Base-by-base conservation (phyloP, 148 eudicot genomes). In the Rhododendron simsii region DNA sequence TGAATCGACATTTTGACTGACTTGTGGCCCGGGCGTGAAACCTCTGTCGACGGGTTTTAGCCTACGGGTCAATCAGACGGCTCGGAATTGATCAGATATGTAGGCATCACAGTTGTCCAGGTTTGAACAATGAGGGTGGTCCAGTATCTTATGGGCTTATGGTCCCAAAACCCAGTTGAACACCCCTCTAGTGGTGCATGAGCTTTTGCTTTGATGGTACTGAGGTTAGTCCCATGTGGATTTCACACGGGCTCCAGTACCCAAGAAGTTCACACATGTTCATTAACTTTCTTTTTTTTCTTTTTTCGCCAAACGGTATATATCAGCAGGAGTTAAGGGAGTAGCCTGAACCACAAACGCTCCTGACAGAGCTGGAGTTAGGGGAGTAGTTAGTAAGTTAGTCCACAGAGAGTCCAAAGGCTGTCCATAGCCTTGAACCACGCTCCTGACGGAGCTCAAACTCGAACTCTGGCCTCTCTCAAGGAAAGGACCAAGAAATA, bases 161-260 rank as follows among this genome's bases (percentile, higher is more conserved):
- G 85, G 85, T 83, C 85, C 85, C 85, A 83, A 44, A 44, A 51
- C 51, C 26, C 2, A 1, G n/a, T 2, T 10, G 81, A 78, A 83
- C 14, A 63, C 37, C 51, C 47, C 18, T 28, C 30, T 44, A 48
- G 78, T 26, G 77, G 50, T 48, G 45, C 3, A 14, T 8, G 20
- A 18, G 78, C 10, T 0, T 83, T 73, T 83, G 37, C 8, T 61
- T 39, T 75, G 78, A 18, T 75, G 78, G 20, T 18, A 0, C 8
- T 8, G 11, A 21, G 81, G n/a, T 13, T 11, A 67, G 78, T 59
- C 10, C 78, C 87, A 78, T 86, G 87, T 86, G 87, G 53, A 69
- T 81, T 81, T 59, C 84, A 67, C 78, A 71, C 81, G 84, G 87
- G 84, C 39, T 80, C 28, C 33, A 16, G 21, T 47, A 59, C 78